Evolutionary conservation across 1,284 basidiomycete genomes (phyloP).

Genomic region (Ganoderma lucidum): DNA sequence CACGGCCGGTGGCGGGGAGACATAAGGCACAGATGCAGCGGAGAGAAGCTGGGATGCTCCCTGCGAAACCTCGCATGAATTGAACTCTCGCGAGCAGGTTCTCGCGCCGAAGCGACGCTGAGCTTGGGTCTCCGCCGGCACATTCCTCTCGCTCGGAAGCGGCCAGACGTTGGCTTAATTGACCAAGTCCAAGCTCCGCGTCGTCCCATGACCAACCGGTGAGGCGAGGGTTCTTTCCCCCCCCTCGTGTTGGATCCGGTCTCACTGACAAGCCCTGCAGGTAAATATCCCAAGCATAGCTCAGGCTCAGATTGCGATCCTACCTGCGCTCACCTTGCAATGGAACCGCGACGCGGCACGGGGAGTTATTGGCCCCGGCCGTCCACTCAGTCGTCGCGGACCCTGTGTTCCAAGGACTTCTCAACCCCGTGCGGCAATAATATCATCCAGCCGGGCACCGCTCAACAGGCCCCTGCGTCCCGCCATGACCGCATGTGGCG

Average conservation of each 20-base stretch:
- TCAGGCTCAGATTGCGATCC: slow-evolving; percentile 6
- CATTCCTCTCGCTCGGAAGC: slow-evolving; percentile 18
- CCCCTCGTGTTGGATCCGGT: not conserved
- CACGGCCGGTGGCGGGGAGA: slow-evolving; percentile 2
- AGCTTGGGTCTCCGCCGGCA: slow-evolving; percentile 4
- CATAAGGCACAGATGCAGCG: slow-evolving; percentile 15
- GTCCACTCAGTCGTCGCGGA: not conserved
- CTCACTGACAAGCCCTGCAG: not conserved
- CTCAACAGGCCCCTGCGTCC: not conserved
- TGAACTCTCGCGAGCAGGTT: slow-evolving; percentile 13
- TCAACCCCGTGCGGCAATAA: not conserved
- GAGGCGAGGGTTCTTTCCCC: not conserved
- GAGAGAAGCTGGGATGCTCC: not conserved
- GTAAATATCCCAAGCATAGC: not conserved
- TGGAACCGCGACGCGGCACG: not conserved
- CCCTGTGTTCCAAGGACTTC: not conserved
- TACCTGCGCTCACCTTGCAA: slow-evolving; percentile 1
- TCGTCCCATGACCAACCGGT: slow-evolving; percentile 14
- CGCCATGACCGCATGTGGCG: not conserved
- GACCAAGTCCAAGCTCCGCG: slow-evolving; percentile 1
- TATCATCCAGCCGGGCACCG: not conserved
- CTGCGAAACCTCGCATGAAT: slow-evolving; percentile 3
- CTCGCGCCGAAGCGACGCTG: slow-evolving; percentile 15
- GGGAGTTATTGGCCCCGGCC: not conserved
- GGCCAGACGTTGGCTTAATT: slow-evolving; percentile 7